phyloP scores from a whole-genome alignment of 176 grass and related monocot species.

The Paspalum notatum region DNA sequence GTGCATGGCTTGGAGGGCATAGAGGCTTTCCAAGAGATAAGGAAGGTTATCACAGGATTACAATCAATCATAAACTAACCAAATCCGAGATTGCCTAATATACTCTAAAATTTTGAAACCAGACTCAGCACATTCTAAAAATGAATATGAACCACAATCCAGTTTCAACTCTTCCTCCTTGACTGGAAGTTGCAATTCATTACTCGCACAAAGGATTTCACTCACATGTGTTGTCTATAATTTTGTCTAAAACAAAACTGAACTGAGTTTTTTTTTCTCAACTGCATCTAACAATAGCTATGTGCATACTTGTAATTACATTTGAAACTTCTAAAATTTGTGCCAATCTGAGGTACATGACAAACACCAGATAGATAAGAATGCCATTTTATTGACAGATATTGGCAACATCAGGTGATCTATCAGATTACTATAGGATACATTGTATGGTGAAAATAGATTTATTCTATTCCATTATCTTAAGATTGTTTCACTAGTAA shows the following conservation, averaged over 20 bases:
- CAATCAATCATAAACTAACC: too few relatives aligned
- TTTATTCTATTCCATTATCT: constrained; percentile 7
- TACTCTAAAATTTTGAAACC: not conserved
- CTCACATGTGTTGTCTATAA: not conserved
- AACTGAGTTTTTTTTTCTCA: not conserved
- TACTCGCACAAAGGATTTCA: not conserved
- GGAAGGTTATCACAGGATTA: too few relatives aligned
- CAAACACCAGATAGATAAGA: not conserved
- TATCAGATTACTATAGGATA: not conserved
- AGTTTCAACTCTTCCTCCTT: not conserved
- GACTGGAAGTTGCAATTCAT: not conserved
- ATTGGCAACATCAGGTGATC: not conserved
- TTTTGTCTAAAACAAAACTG: not conserved
- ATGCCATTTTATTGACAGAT: not conserved
- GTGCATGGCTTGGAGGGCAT: too few relatives aligned
- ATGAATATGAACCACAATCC: not conserved
- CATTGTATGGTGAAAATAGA: not conserved
- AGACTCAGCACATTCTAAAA: not conserved
- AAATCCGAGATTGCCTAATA: too few relatives aligned
- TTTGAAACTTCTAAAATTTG: not conserved
- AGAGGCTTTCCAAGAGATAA: too few relatives aligned
- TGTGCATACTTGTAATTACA: not conserved
- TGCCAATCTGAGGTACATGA: not conserved
- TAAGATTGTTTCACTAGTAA: not conserved
- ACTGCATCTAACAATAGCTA: not conserved